Base-by-base conservation (phyloP, 257 asterid species). In the Solanum neorickii region DNA sequence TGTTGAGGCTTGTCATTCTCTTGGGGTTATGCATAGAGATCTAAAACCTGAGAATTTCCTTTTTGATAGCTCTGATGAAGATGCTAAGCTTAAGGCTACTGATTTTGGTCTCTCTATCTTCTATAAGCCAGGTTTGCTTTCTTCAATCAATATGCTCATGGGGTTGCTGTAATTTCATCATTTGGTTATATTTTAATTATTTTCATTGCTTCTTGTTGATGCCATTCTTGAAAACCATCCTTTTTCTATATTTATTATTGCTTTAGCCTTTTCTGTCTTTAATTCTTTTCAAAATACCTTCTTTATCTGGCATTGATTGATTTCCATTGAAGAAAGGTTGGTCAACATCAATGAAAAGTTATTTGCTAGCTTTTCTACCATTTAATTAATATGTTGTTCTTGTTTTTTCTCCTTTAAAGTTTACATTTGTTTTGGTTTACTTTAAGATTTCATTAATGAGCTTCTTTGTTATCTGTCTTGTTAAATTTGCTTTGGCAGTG, bases 11-110 rank as follows among this genome's bases (percentile, higher is more conserved):
- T 88, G 90, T 42, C 90, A 88, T 80, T 73, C 85, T 20, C 77
- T 86, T 41, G 90, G 90, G 9, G 90, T 88, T n/a, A 88, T 88
- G 90, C 90, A 88, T 60, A 83, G 89, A 31, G 89, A 87, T 37
- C 82, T 87, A 1, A 87, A 87, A 68, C 89, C 89, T 33, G 90
- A 88, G 78, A 88, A 88, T 82, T 88, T 88, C 87, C 76, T 88
- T 60, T 88, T 88, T 60, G 88, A 56, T 56, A 82, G 70, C 83
- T 33, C 86, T 39, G 72, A 87, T 73, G 84, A 87, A 86, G 86
- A 87, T 70, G 86, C 89, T 13, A 84, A 69, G 87, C 89, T 87
- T 73, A 87, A 87, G 89, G 86, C 84, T 68, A 87, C 86, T 66
- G 89, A 87, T 52, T 87, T 87, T 62, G 89, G 89, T 31, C 47